Conservation (phyloP, 768 basidiomycete genomes). For the Holtermannia corniformis region DNA sequence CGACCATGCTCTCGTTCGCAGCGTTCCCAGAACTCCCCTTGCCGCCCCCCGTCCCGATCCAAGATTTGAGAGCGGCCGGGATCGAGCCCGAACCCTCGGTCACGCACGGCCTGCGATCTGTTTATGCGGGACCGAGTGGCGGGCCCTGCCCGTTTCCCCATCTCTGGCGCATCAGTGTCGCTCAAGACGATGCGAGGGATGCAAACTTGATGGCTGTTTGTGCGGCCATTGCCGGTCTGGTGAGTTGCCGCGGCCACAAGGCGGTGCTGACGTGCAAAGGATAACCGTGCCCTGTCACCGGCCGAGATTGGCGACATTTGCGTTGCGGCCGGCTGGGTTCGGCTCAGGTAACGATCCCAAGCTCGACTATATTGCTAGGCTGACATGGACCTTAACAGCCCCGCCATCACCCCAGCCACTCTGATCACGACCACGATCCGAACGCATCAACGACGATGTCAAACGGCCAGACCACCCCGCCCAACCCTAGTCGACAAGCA, state of each 20-base stretch:
- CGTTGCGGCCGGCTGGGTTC: constrained; percentile 28
- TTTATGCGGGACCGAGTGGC: not conserved
- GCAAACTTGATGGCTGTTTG: constrained; percentile 30
- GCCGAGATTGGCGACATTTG: constrained; percentile 28
- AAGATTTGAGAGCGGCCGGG: no score
- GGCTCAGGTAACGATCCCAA: constrained; percentile 12
- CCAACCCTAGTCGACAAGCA: constrained; percentile 25
- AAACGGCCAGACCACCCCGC: constrained; percentile 13
- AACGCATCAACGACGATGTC: constrained; percentile 26
- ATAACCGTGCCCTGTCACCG: constrained; percentile 30
- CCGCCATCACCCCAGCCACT: constrained; percentile 28
- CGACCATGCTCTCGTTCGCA: no score
- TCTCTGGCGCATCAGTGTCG: constrained; percentile 21
- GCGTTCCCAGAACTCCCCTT: no score
- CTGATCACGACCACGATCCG: constrained; percentile 28
- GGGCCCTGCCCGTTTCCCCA: constrained; percentile 27
- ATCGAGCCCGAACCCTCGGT: not conserved
- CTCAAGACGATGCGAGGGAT: constrained; percentile 32
- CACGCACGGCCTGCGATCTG: not conserved
- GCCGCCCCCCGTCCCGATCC: no score
- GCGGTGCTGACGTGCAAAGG: constrained; percentile 10
- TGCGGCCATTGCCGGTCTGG: constrained; percentile 19
- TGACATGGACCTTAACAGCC: no score
- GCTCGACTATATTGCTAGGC: no score
- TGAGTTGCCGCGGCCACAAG: constrained; percentile 11